Evolutionary conservation across 75 land plant species (phyloP), one percentile per base, ranked within the genome.

Genomic region (Cupressus sempervirens): DNA sequence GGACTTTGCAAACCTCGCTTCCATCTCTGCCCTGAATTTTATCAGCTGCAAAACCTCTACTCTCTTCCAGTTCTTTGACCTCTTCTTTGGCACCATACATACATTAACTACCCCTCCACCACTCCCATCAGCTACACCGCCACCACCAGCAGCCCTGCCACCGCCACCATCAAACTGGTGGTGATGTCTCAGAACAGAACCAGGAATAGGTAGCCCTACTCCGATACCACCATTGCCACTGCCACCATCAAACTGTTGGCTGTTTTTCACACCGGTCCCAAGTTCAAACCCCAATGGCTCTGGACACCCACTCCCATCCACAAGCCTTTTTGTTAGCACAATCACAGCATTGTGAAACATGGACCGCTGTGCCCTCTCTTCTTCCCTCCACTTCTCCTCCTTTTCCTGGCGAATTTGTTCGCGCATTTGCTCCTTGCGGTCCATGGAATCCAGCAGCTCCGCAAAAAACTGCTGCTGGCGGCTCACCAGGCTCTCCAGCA

Each of bases 21-120:
- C 91, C 88, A 90, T 89, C 83, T 90, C 91, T 7, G 84, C 87
- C 23, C 91, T 81, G 50, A 89, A 70, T 40, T 89, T 86, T 36
- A 90, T 90, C 29, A 90, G 84, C 67, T 86, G 90, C 48, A 89
- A 20, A 29, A 91, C 92, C 86, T 91, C 92, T 11, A 91, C 80
- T 35, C 88, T 84, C 83, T 91, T 91, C 92, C 92, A 89, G 73
- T 91, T 91, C 82, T 90, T 90, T 12, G 90, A 88, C 74, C 91
- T 84, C 75, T 87, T 90, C 84, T 90, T 90, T 23, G 87, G 91
- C 56, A 52, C 77, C 67, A 62, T 62, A 6, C 67, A 62, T 62
- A 62, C 67, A 62, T n/a, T 62, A 62, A 62, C 67, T n/a, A 11
- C 83, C 74, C 58, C 38, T 15, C 84, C 41, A 34, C 84, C 40